A percentile compares a stretch with the other conserved stretches of the same genome.
Evolutionary conservation across 108 stramenopile genomes (phyloP).

Genomic region (Skeletonema marinoi): DNA sequence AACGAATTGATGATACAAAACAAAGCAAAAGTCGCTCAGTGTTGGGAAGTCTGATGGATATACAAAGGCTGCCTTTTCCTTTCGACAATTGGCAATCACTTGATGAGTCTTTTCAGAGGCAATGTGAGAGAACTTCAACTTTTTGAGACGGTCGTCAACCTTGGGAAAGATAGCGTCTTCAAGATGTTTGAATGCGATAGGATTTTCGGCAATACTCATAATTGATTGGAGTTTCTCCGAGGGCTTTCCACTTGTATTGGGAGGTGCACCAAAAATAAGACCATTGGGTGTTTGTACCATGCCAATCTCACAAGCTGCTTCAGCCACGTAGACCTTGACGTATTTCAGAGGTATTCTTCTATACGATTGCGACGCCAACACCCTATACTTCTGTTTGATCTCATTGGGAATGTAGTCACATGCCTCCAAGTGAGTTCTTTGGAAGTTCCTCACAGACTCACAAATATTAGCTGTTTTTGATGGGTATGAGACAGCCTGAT

Average conservation of each 20-base stretch:
- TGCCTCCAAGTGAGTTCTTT: background rate
- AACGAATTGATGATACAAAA: too few relatives aligned
- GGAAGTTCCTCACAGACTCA: background rate
- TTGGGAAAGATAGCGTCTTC: too few relatives aligned
- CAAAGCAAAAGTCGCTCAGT: constrained; percentile 5
- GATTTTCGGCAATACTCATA: background rate
- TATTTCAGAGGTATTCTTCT: constrained; percentile 4
- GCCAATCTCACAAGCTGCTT: constrained; percentile 19
- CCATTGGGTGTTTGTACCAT: constrained; percentile 17
- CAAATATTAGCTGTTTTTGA: background rate
- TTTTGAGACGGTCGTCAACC: too few relatives aligned
- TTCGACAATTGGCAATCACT: too few relatives aligned
- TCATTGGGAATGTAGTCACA: background rate
- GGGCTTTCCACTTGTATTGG: constrained; percentile 2
- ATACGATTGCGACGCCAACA: background rate
- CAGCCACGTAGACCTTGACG: constrained; percentile 8
- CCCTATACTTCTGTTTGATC: background rate
- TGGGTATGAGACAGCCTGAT: background rate
- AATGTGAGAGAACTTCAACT: too few relatives aligned
- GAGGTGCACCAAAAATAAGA: constrained; percentile 15
- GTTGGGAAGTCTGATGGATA: constrained; percentile 9
- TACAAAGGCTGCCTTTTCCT: constrained; percentile 5
- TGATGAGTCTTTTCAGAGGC: too few relatives aligned
- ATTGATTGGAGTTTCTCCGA: constrained; percentile 9
- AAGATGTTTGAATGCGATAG: background rate